Evolutionary conservation across 176 grass and related monocot species (phyloP).

Genomic region (Echinochloa phyllopogon): DNA sequence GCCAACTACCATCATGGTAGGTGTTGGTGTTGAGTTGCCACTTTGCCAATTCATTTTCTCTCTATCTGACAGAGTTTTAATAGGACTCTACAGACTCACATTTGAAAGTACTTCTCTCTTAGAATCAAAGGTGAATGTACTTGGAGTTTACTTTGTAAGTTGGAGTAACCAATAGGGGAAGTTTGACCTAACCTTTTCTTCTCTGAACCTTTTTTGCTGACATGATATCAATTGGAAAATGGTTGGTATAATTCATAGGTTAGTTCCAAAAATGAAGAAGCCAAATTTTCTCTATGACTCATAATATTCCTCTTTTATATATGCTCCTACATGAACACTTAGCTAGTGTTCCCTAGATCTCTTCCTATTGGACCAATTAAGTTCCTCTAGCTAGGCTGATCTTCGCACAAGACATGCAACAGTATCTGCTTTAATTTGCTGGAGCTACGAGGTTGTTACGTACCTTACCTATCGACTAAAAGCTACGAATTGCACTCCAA

Average conservation of each 20-base stretch:
- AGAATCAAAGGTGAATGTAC: background rate
- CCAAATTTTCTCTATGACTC: too few species aligned
- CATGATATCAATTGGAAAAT: background rate
- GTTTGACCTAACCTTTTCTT: slow-evolving; percentile 4
- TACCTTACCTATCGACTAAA: background rate
- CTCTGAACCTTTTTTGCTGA: background rate
- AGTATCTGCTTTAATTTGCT: background rate
- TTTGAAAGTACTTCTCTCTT: background rate
- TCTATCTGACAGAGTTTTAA: background rate
- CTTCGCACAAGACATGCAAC: background rate
- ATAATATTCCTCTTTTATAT: too few species aligned
- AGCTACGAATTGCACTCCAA: slow-evolving; percentile 7
- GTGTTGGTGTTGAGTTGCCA: slow-evolving; percentile 16
- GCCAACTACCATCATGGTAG: slow-evolving; percentile 25
- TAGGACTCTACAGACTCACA: background rate
- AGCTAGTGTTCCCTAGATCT: background rate
- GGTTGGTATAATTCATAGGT: background rate
- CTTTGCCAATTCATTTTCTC: background rate
- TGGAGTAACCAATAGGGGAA: background rate
- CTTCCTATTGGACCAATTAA: background rate
- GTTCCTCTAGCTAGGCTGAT: background rate
- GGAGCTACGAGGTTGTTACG: slow-evolving; percentile 32
- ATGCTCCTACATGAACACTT: too few species aligned
- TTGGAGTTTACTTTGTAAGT: background rate
- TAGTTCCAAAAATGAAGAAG: slow-evolving; percentile 1